Conservation (phyloP, 345 rosid species). For the Brassica juncea region DNA sequence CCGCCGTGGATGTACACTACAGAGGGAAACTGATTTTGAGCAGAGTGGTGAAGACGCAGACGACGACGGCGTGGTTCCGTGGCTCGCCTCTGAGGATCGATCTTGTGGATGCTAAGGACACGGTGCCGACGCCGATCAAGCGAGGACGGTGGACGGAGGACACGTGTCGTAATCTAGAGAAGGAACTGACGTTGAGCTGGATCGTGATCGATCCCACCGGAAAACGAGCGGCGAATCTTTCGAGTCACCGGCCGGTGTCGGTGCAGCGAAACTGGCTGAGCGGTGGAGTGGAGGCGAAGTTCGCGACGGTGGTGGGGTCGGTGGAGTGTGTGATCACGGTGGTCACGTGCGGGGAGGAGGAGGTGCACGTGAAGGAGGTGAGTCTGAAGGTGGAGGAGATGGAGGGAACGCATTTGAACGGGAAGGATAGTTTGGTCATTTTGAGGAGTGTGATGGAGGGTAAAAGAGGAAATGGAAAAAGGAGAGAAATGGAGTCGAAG, state of each 20-base stretch:
- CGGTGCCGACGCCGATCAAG: slow-evolving; percentile 50
- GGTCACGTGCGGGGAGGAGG: slow-evolving; percentile 64
- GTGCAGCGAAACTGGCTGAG: slow-evolving; percentile 73
- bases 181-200: slow-evolving; percentile 67
- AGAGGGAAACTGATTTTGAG: slow-evolving; percentile 47
- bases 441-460: slow-evolving; percentile 50
- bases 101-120: slow-evolving; percentile 63
- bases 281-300: slow-evolving; percentile 66
- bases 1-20: slow-evolving; percentile 70
- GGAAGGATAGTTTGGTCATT: slow-evolving; percentile 64
- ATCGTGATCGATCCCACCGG: slow-evolving; percentile 60
- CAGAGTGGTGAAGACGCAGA: slow-evolving; percentile 60
- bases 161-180: slow-evolving; percentile 43
- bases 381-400: slow-evolving; percentile 65
- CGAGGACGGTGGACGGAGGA: slow-evolving; percentile 44
- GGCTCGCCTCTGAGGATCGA: slow-evolving; percentile 77
- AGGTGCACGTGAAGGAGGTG: slow-evolving; percentile 72
- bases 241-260: slow-evolving; percentile 66
- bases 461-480: slow-evolving; percentile 45
- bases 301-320: slow-evolving; percentile 37
- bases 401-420: slow-evolving; percentile 67
- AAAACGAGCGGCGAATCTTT: slow-evolving; percentile 58
- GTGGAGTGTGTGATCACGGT: slow-evolving; percentile 49
- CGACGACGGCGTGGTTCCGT: slow-evolving; percentile 60
- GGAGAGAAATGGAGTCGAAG: slow-evolving; percentile 40